Percentiles rank a stretch among this genome's conserved stretches.
phyloP scores from a whole-genome alignment of 2,329 filamentous ascomycete genomes.

The Pseudocercospora eumusae region DNA sequence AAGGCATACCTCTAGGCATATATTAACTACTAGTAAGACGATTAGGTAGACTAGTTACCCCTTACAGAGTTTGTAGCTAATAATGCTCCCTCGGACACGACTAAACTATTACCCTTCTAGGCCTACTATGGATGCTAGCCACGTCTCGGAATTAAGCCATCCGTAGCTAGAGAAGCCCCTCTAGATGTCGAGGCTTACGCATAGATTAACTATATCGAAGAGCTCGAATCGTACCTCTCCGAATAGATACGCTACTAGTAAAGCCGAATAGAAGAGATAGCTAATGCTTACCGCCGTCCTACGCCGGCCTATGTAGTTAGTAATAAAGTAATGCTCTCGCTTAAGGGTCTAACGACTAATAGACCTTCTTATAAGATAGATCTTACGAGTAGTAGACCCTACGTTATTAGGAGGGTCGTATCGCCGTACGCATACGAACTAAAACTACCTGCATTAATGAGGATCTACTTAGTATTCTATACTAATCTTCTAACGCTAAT shows the following conservation, averaged over 20 bases:
- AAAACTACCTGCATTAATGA: not conserved
- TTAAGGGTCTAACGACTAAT: not conserved
- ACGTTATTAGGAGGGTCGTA: not conserved
- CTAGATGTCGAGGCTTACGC: not conserved
- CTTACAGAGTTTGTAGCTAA: too few species aligned
- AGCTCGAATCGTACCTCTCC: not conserved
- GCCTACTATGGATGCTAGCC: too few species aligned
- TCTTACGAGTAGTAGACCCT: not conserved
- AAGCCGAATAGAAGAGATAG: not conserved
- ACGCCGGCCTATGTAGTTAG: not conserved
- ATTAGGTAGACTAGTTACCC: too few species aligned
- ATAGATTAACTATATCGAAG: not conserved
- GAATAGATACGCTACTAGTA: not conserved
- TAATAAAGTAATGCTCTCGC: not conserved
- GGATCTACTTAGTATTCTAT: slow-evolving; percentile 1
- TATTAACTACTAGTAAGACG: too few species aligned
- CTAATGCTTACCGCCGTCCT: not conserved
- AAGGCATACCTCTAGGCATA: not conserved
- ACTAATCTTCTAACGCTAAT: not conserved
- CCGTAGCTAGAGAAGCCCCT: too few species aligned
- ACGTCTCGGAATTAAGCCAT: too few species aligned
- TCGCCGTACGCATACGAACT: not conserved
- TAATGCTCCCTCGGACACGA: too few species aligned
- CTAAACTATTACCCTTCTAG: too few species aligned
- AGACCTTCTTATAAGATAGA: not conserved